Evolutionary conservation across 768 basidiomycete genomes (phyloP).

Genomic region (Cystobasidiopsis lactophilus): DNA sequence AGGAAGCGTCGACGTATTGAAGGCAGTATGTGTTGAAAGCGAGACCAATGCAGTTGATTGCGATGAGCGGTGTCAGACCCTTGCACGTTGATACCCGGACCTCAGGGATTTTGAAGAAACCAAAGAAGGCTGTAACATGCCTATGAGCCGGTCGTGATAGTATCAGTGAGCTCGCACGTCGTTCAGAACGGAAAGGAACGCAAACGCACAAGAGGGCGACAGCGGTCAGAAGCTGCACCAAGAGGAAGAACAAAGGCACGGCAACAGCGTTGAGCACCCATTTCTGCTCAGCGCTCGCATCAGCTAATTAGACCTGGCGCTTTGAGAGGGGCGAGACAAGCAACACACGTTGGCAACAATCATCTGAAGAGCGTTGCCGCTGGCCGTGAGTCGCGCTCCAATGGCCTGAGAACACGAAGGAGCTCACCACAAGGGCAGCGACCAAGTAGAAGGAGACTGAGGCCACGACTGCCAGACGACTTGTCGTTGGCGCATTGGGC

Average conservation of each 20-base stretch:
- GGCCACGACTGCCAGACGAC: constrained; percentile 7
- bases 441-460: constrained; percentile 62
- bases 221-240: constrained; percentile 56
- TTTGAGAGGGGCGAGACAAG: background rate
- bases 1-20: constrained; percentile 75
- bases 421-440: constrained; percentile 58
- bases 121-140: constrained; percentile 37
- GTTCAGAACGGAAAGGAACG: constrained; percentile 15
- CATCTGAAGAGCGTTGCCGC: too few species aligned
- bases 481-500: too few species aligned
- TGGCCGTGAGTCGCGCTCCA: too few species aligned
- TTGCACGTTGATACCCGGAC: constrained; percentile 43
- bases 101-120: constrained; percentile 43
- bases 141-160: constrained; percentile 15
- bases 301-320: constrained; percentile 7
- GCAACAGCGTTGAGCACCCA: constrained; percentile 60
- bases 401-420: background rate
- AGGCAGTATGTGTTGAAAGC: constrained; percentile 20
- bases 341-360: constrained; percentile 41
- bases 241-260: constrained; percentile 66
- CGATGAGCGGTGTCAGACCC: constrained; percentile 51
- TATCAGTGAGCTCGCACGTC: too few species aligned
- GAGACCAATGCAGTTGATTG: constrained; percentile 57
- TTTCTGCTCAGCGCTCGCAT: constrained; percentile 28
- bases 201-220: constrained; percentile 43